Evolutionary conservation across 192 early-diverging fungal species (phyloP).

Genomic region (Linnemannia exigua): DNA sequence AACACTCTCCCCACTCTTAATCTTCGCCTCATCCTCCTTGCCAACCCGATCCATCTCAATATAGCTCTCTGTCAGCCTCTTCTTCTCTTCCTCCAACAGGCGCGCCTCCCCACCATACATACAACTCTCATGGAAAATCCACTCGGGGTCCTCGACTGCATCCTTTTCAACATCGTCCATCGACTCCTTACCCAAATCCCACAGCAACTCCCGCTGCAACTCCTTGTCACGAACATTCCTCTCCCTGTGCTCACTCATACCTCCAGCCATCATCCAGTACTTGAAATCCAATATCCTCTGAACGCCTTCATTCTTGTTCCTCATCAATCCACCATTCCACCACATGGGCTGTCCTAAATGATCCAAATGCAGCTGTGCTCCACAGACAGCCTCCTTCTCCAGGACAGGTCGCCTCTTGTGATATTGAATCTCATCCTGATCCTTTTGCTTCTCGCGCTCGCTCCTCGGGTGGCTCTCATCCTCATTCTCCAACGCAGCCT

Average conservation of each 20-base stretch:
- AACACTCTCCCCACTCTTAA: not conserved
- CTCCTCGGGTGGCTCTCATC: not conserved
- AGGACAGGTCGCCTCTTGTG: not conserved
- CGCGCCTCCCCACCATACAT: constrained; percentile 17
- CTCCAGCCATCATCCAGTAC: constrained; percentile 46
- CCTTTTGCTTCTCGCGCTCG: not conserved
- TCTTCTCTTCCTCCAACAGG: constrained; percentile 12
- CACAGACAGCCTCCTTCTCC: constrained; percentile 36
- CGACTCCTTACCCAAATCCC: not conserved
- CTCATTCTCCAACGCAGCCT: not conserved
- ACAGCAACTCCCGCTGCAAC: not conserved
- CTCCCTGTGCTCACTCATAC: constrained; percentile 9
- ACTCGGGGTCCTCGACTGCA: constrained; percentile 21
- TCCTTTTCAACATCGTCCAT: constrained; percentile 19
- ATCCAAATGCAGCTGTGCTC: constrained; percentile 51
- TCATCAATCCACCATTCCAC: constrained; percentile 57
- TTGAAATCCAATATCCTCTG: constrained; percentile 52
- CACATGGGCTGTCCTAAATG: constrained; percentile 36
- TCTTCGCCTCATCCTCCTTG: not conserved
- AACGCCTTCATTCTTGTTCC: constrained; percentile 50
- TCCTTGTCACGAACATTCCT: constrained; percentile 3
- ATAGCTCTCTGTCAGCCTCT: constrained; percentile 22
- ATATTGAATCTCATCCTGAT: not conserved
- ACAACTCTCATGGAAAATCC: constrained; percentile 52
- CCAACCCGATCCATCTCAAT: not conserved